Conservation (phyloP, 352 stramenopile species). For the Peronospora farinosa region DNA sequence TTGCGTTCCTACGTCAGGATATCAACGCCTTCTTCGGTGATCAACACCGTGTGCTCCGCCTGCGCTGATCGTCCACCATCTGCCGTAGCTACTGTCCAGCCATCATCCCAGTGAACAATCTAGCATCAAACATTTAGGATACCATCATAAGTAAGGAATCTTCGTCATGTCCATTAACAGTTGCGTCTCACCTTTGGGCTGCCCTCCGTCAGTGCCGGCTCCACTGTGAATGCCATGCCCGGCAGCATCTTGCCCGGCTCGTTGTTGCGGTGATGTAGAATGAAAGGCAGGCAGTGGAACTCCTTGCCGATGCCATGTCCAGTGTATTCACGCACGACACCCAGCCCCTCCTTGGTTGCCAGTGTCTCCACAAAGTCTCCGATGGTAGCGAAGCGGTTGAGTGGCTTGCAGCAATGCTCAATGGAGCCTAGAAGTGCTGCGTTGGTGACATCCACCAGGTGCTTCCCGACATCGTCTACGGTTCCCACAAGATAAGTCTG, state of each 20-base stretch:
- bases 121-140: conserved; percentile 17
- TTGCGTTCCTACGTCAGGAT: conserved; percentile 82
- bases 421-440: conserved; percentile 81
- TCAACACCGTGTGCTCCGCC: conserved; percentile 97
- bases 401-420: conserved; percentile 85
- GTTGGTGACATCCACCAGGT: conserved; percentile 89
- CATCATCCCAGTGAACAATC: conserved; percentile 91
- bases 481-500: conserved; percentile 93
- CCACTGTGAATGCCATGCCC: conserved; percentile 98
- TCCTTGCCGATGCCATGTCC: conserved; percentile 94
- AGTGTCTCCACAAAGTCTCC: conserved; percentile 90
- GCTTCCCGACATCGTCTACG: conserved; percentile 78
- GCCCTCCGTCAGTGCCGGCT: conserved; percentile 94
- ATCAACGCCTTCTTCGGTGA: conserved; percentile 92
- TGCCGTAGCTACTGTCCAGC: conserved; percentile 94
- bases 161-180: not conserved
- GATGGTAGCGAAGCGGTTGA: conserved; percentile 91
- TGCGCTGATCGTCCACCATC: conserved; percentile 92
- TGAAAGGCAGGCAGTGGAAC: conserved; percentile 95
- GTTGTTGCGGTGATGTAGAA: conserved; percentile 87
- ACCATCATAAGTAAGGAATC: not conserved
- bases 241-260: conserved; percentile 75
- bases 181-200: conserved; percentile 53
- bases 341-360: conserved; percentile 69
- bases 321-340: conserved; percentile 88